These are phyloP conservation scores for Raphanus hybrid DNA, from an alignment of 441 rosid genomes.

Conservation along the genomic window DNA sequence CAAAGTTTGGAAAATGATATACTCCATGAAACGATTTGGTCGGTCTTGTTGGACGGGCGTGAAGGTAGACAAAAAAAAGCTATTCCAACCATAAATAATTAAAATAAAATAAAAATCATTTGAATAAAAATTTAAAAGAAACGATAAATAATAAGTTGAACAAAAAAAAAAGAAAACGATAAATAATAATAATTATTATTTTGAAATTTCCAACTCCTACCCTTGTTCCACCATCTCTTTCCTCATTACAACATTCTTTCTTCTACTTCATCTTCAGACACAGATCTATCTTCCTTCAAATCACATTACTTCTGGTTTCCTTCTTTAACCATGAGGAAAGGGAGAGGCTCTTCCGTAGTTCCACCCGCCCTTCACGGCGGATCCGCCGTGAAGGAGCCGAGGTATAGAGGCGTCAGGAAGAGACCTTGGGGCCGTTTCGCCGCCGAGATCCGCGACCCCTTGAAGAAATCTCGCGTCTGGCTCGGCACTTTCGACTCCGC, in stretches of 20 bases:
- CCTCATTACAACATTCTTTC: constrained; percentile 21
- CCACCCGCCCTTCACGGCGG: constrained; percentile 50
- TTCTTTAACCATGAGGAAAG: constrained; percentile 54
- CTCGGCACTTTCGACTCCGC: constrained; percentile 89
- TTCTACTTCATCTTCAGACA: constrained; percentile 24
- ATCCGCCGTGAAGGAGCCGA: constrained; percentile 52
- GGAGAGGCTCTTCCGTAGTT: constrained; percentile 52
- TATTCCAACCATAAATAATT: constrained; percentile 39
- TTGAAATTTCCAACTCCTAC: constrained; percentile 25
- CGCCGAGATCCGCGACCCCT: constrained; percentile 92
- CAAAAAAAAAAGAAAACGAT: background rate
- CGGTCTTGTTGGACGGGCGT: constrained; percentile 44
- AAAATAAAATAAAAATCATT: background rate
- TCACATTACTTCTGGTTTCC: constrained; percentile 21
- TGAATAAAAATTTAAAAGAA: background rate
- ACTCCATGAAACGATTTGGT: constrained; percentile 34
- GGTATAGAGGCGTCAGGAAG: constrained; percentile 82
- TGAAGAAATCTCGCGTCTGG: constrained; percentile 84
- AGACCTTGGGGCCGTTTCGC: constrained; percentile 87
- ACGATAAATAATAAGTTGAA: no score
- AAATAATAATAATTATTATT: background rate
- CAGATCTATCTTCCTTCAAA: constrained; percentile 37
- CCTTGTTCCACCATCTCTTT: constrained; percentile 40
- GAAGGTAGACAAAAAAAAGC: constrained; percentile 28
- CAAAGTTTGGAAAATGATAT: constrained; percentile 20